Percentiles rank a stretch among this genome's conserved stretches.
Evolutionary conservation across 495 filamentous ascomycete genomes (phyloP).

Genomic region (Penicillium simplicissimum): DNA sequence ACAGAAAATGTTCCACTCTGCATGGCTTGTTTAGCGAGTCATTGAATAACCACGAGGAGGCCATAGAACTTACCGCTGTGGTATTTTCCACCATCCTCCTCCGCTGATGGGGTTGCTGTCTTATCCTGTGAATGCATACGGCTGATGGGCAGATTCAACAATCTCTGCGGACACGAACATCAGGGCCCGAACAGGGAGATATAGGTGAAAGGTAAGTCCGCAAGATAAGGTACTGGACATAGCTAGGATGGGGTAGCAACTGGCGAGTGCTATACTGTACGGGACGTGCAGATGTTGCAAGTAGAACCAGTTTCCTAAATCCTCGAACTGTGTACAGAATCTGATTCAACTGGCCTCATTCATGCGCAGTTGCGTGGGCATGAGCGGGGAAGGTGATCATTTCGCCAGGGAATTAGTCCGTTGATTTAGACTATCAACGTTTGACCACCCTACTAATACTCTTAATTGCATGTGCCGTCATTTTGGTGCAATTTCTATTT

Average conservation of each 20-base stretch:
- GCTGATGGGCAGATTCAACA: neutral
- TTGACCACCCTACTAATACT: neutral
- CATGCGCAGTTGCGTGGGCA: neutral
- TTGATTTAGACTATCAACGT: neutral
- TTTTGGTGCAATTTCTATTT: neutral
- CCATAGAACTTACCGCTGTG: neutral
- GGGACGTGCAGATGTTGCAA: neutral
- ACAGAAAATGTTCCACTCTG: neutral
- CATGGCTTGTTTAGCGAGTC: neutral
- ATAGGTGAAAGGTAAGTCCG: neutral
- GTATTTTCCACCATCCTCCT: neutral
- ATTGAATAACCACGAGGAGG: too few relatives aligned
- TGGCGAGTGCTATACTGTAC: neutral
- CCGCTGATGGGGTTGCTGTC: neutral
- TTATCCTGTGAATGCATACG: neutral
- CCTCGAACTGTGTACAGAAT: neutral
- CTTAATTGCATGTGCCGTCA: neutral
- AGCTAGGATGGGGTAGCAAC: neutral
- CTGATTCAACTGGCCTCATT: neutral
- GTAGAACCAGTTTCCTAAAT: neutral
- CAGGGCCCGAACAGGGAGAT: neutral
- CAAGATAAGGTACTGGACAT: neutral
- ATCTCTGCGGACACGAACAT: neutral
- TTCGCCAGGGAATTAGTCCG: neutral
- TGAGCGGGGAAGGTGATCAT: neutral